Base-by-base conservation (phyloP, 2,329 filamentous ascomycete genomes). In the Fusarium guadeloupense region DNA sequence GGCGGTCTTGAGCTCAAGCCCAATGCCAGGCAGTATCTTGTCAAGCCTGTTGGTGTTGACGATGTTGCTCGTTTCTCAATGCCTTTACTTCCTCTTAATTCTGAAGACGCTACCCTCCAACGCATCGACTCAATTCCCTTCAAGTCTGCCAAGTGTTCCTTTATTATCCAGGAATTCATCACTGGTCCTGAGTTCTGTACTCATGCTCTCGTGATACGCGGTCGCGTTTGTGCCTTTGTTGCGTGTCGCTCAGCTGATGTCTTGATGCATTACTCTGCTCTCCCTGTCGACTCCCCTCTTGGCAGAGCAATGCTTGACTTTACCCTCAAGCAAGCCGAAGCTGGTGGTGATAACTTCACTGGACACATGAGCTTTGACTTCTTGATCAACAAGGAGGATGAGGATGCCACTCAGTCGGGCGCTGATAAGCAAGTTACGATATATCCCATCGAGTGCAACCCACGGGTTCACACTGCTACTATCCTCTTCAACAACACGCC, bases 321-420 rank as follows among this genome's bases (percentile, higher is more conserved):
- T 66, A 92, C 89, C 1, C 71, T 82, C 49, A 76, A 73, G 10
- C 86, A 89, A 49, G 85, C 85, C 0, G 70, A 71, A 4, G 79
- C 78, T 38, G 77, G 81, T 20, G 81, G 83, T 77, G 62, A 69
- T 1, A 44, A 42, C 0, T 77, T 90, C 68, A 92, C 89, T 0
- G 90, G 90, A 0, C 91, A 93, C 70, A 72, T 93, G 26, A 88
- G 84, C 16, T 88, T 93, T 48, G 87, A 91, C 70, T 89, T 93
- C 59, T 76, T 92, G 62, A 83, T 89, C 3, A 8, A 54, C 2
- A 10, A 31, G 2, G 55, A 61, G 5, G 49, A 60, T 14, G 19
- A 46, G 8, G 52, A 56, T 16, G 55, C 59, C 3, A 26, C 33
- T 1, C 33, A 46, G 40, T 31, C 50, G 6, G 55, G 54, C 1